These are phyloP conservation scores for Acanthamoeba royreba DNA, from an alignment of 208 protist species.

Conservation along the genomic window DNA sequence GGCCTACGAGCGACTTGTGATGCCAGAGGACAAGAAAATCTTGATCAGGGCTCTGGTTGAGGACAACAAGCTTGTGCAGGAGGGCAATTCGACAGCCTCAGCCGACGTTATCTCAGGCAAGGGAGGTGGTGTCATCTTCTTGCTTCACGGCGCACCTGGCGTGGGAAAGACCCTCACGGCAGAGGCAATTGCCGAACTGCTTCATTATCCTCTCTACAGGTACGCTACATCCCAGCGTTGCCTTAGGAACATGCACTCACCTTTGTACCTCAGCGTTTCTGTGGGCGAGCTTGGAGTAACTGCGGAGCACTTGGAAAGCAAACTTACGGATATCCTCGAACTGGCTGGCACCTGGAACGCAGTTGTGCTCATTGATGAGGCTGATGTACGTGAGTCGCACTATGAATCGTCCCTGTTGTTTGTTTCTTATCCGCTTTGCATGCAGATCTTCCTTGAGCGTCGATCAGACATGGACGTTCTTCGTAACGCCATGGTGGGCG, in stretches of 20 bases:
- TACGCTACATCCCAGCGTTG: neutral
- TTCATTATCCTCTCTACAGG: constrained; percentile 70
- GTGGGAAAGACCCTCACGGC: constrained; percentile 75
- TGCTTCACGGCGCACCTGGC: constrained; percentile 71
- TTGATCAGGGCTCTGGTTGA: constrained; percentile 26
- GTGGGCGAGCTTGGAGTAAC: constrained; percentile 70
- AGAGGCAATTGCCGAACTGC: constrained; percentile 70
- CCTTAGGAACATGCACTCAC: neutral
- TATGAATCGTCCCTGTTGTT: neutral
- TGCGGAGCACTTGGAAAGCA: constrained; percentile 46
- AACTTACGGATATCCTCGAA: constrained; percentile 59
- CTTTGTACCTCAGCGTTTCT: neutral
- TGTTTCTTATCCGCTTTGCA: neutral
- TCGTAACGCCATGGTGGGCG: constrained; percentile 70
- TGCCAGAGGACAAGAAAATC: constrained; percentile 7
- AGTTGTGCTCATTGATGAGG: constrained; percentile 71
- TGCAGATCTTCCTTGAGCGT: constrained; percentile 62
- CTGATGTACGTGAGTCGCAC: constrained; percentile 44
- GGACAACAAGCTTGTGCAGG: constrained; percentile 12
- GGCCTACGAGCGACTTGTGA: neutral
- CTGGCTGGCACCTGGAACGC: constrained; percentile 62
- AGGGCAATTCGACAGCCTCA: neutral
- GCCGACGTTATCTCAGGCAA: constrained; percentile 25
- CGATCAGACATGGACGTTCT: constrained; percentile 49
- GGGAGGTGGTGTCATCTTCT: constrained; percentile 61